A percentile compares a stretch with the other conserved stretches of the same genome.
Evolutionary conservation across 192 early-diverging fungal genomes (phyloP).

Genomic region (Entrophospora sp.): DNA sequence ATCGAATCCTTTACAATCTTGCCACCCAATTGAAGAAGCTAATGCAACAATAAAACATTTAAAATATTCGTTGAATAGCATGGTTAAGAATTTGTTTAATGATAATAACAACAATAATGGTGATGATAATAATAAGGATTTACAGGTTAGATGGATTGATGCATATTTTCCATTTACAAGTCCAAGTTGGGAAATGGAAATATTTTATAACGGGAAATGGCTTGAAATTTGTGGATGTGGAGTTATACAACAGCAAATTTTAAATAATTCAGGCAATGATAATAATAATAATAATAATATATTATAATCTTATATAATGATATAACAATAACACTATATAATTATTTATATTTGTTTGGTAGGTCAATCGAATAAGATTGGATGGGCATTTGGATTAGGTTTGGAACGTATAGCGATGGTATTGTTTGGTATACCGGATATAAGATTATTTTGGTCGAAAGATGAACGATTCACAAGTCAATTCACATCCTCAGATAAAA

Average conservation of each 20-base stretch:
- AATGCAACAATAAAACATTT: conserved; percentile 56
- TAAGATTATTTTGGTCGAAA: conserved; percentile 90
- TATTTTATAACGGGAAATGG: conserved; percentile 88
- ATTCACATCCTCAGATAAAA: conserved; percentile 56
- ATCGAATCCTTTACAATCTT: conserved; percentile 66
- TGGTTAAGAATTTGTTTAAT: conserved; percentile 67
- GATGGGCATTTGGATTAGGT: conserved; percentile 98
- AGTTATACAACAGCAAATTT: conserved; percentile 76
- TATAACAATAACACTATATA: not conserved
- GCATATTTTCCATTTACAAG: conserved; percentile 93
- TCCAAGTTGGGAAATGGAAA: conserved; percentile 96
- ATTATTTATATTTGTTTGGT: not conserved
- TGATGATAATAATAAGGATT: conserved; percentile 41
- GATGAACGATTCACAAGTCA: conserved; percentile 82
- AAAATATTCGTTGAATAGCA: conserved; percentile 71
- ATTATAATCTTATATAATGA: too few species aligned
- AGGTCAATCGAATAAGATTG: conserved; percentile 67
- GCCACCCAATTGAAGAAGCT: conserved; percentile 54
- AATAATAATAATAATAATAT: not conserved
- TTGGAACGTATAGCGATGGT: conserved; percentile 95
- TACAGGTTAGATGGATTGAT: conserved; percentile 92
- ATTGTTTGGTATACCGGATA: conserved; percentile 90
- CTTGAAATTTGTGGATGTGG: conserved; percentile 92
- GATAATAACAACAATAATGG: too few species aligned
- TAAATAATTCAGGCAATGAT: conserved; percentile 54